Evolutionary conservation across 2,329 filamentous ascomycete genomes (phyloP).

Genomic region (Pestalotiopsis sp.): DNA sequence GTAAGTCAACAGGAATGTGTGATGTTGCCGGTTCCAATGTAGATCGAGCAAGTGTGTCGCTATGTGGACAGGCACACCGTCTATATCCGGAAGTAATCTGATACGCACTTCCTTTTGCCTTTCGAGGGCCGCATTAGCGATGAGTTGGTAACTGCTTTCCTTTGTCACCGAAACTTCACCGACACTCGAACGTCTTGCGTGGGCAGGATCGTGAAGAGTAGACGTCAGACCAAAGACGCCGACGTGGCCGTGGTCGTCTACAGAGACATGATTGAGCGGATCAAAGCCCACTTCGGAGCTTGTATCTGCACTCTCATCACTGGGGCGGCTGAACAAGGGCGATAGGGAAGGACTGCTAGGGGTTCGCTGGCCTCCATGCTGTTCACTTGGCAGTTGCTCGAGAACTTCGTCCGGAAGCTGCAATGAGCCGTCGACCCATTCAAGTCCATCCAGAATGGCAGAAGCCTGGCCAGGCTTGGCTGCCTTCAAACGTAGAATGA

Average conservation of each 20-base stretch:
- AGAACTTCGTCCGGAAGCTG: not conserved
- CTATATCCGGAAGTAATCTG: conserved; percentile 25
- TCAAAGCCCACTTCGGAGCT: conserved; percentile 11
- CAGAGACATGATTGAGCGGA: conserved; percentile 12
- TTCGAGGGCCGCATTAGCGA: conserved; percentile 17
- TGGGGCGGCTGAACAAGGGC: not conserved
- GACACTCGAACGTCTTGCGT: not conserved
- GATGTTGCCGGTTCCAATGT: conserved; percentile 42
- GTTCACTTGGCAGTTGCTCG: not conserved
- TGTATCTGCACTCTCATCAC: not conserved
- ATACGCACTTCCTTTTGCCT: conserved; percentile 15
- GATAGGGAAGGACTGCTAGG: not conserved
- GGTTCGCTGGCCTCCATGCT: not conserved
- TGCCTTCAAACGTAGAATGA: not conserved
- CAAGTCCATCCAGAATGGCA: not conserved
- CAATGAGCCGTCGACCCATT: not conserved
- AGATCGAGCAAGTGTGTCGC: conserved; percentile 39
- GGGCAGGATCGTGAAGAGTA: conserved; percentile 9
- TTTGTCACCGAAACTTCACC: not conserved
- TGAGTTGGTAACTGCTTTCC: conserved; percentile 14
- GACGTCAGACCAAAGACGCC: conserved; percentile 18
- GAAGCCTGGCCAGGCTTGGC: not conserved
- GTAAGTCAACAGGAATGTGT: conserved; percentile 39
- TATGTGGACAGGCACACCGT: conserved; percentile 29
- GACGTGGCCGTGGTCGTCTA: conserved; percentile 15